phyloP scores from a whole-genome alignment of 129 eudicot species.

The Flaveria sonorensis region DNA sequence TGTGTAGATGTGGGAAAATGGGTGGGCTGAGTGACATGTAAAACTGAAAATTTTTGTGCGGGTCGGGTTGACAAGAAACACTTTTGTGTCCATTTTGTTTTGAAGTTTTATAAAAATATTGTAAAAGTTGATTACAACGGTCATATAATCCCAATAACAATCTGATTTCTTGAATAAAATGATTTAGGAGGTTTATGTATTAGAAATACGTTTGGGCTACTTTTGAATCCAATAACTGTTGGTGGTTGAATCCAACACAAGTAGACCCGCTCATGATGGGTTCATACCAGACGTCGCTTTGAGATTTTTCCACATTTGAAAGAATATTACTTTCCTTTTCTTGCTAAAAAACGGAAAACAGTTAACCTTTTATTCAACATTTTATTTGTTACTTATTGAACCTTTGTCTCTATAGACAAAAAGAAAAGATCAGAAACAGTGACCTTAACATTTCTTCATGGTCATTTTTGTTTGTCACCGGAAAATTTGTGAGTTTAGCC shows the following conservation, averaged over 20 bases:
- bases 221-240: background rate
- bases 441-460: background rate
- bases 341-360: too few species aligned
- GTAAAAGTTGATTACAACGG: background rate
- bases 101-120: background rate
- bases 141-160: background rate
- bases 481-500: background rate
- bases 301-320: background rate
- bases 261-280: background rate
- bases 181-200: background rate
- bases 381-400: background rate
- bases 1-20: constrained; percentile 13
- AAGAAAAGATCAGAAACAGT: background rate
- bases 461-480: background rate
- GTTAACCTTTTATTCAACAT: background rate
- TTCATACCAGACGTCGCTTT: background rate
- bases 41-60: background rate
- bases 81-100: background rate
- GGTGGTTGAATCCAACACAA: background rate
- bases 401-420: background rate
- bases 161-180: background rate
- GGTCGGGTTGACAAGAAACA: background rate
- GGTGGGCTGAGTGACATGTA: background rate
- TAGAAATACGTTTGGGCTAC: background rate
- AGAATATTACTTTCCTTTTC: background rate